Evolutionary conservation across 2,329 filamentous ascomycete species (phyloP), one percentile per base, ranked within the genome.

Genomic region (Talaromyces verruculosus): DNA sequence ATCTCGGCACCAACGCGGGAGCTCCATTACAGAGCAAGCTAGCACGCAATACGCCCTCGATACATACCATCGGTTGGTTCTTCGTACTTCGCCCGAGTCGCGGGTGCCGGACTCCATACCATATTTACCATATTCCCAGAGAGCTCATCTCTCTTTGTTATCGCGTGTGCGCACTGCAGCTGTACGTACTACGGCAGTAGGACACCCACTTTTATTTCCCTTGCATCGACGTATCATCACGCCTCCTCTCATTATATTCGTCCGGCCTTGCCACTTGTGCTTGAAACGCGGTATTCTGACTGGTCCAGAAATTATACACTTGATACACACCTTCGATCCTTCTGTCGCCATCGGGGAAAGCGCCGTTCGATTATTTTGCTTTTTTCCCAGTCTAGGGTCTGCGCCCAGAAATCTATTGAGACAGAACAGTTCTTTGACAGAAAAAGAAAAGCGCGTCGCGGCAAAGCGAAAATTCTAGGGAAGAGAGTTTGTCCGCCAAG

Each of bases 231-330:
- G 47, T 63, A 53, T 57, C 51, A 57, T 37, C 33, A 35, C 51
- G 41, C 39, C 39, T 45, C 45, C 57, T 25, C 58, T 47, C 28
- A 28, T 51, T 61, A 11, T 61, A 57, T 39, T 57, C 53, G 53
- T 37, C 43, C 61, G 33, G 35, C 37, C n/a, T 55, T 63, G 61
- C 61, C 61, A 63, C 61, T 63, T 63, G 61, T 55, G 61, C 25
- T 55, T 43, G 47, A 47, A 61, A 28, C 61, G 25, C 47, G 37
- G 35, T 19, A 25, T 8, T 30, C 59, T 61, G 41, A 61, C 59
- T 61, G 59, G 59, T 39, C n/a, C 33, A 37, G n/a, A 57, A 22
- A 57, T 57, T 37, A 22, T 22, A 53, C 49, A 53, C 49, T 53
- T 33, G 15, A 53, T 53, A 53, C 33, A 39, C 30, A 22, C 33